A percentile compares a stretch with the other conserved stretches of the same genome.
Conservation (phyloP, 768 basidiomycete genomes). For the Tulasnella sp. region DNA sequence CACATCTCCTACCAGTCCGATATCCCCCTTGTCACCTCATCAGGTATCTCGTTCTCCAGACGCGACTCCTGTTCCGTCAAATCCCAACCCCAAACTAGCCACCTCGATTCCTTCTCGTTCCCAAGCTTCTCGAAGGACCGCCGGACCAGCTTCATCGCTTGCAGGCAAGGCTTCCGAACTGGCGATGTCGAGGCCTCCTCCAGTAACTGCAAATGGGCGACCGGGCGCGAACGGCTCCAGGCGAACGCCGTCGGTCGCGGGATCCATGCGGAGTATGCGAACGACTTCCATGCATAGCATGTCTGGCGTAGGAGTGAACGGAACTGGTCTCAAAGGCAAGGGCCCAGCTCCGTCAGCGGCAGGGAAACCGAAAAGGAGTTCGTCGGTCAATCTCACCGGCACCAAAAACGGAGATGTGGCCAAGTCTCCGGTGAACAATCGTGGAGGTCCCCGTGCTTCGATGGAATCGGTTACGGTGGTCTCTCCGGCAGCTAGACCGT, state of each 20-base stretch:
- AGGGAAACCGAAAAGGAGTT: not conserved
- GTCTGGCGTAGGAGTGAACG: not conserved
- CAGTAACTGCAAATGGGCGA: not conserved
- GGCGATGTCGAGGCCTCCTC: not conserved
- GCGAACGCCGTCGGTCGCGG: not conserved
- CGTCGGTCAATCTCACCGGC: not conserved
- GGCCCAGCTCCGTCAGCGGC: not conserved
- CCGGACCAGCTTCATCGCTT: slow-evolving; percentile 16
- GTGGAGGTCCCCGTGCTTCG: not conserved
- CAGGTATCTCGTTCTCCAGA: slow-evolving; percentile 19
- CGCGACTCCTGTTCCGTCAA: slow-evolving; percentile 25
- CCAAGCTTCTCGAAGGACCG: not conserved
- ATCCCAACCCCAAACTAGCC: slow-evolving; percentile 19
- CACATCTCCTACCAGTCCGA: not conserved
- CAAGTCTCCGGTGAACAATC: not conserved
- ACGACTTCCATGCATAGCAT: slow-evolving; percentile 3
- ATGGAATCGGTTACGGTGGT: slow-evolving; percentile 8
- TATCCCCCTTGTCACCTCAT: not conserved
- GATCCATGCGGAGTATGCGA: slow-evolving; percentile 3
- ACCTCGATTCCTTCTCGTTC: slow-evolving; percentile 16
- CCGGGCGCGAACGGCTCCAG: not conserved
- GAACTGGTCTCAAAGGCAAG: not conserved
- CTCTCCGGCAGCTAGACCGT: not conserved
- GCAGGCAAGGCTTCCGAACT: not conserved
- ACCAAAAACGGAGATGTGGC: not conserved